Evolutionary conservation across 208 protist species (phyloP).

Genomic region (Trypanosoma avium): DNA sequence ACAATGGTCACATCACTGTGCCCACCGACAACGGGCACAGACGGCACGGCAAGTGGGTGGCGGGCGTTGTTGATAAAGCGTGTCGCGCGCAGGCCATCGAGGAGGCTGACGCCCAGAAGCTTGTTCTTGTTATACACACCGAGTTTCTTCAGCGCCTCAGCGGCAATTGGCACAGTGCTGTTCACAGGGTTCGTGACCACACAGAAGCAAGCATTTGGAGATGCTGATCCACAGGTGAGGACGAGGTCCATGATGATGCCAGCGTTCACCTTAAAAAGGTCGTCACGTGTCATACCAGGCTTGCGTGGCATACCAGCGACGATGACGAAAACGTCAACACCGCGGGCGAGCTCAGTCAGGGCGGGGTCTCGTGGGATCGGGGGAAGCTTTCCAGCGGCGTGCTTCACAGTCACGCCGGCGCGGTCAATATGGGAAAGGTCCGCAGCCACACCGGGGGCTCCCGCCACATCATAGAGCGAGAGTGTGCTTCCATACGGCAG

Average conservation of each 20-base stretch:
- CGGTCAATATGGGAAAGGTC: constrained; percentile 93
- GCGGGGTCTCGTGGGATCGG: constrained; percentile 65
- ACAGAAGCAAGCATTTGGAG: constrained; percentile 90
- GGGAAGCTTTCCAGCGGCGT: constrained; percentile 65
- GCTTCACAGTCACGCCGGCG: constrained; percentile 74
- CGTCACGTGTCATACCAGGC: constrained; percentile 96
- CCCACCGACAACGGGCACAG: constrained; percentile 93
- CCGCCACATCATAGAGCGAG: constrained; percentile 91
- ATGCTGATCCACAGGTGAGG: constrained; percentile 71
- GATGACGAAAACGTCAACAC: constrained; percentile 93
- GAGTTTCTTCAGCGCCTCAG: constrained; percentile 88
- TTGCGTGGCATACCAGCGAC: constrained; percentile 96
- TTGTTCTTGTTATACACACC: constrained; percentile 88
- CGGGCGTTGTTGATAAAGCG: constrained; percentile 90
- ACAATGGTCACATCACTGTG: constrained; percentile 96
- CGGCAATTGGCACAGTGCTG: constrained; percentile 95
- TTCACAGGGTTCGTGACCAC: constrained; percentile 97
- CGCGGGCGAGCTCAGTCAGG: constrained; percentile 65
- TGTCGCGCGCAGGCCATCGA: constrained; percentile 92
- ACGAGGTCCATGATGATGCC: constrained; percentile 91
- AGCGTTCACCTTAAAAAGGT: constrained; percentile 97
- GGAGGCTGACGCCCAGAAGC: constrained; percentile 92
- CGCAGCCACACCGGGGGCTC: constrained; percentile 91
- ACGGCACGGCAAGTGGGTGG: constrained; percentile 35
- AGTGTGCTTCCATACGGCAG: constrained; percentile 82